Conservation (phyloP, 208 protist species). For the Naegleria fowleri region DNA sequence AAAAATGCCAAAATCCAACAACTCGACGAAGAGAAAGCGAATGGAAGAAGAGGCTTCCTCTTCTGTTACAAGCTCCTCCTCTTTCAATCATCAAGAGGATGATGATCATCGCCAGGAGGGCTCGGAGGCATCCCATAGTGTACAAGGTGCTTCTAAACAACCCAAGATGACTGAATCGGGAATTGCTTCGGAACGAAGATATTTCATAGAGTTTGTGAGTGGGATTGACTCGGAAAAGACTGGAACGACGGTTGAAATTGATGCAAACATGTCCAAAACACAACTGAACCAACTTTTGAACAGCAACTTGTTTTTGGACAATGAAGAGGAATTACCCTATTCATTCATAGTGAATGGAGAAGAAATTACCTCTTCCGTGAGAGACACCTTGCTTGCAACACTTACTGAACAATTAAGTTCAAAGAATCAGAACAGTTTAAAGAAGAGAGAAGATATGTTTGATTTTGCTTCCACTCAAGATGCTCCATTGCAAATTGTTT, state of each 20-base stretch:
- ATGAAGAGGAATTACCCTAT: conserved; percentile 77
- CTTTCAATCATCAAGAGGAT: background rate
- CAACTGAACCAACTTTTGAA: conserved; percentile 76
- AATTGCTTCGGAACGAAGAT: background rate
- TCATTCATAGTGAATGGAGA: conserved; percentile 89
- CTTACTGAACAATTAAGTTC: conserved; percentile 64
- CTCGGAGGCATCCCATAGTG: background rate
- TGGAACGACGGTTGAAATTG: background rate
- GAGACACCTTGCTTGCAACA: conserved; percentile 64
- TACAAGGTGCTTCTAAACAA: background rate
- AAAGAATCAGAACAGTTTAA: conserved; percentile 68
- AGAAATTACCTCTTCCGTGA: conserved; percentile 76
- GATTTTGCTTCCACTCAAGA: conserved; percentile 66
- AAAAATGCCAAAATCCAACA: no score
- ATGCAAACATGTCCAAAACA: background rate
- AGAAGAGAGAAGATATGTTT: conserved; percentile 65
- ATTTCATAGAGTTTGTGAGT: conserved; percentile 17
- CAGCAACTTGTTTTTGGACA: conserved; percentile 61
- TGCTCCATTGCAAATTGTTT: conserved; percentile 72
- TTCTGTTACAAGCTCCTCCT: background rate
- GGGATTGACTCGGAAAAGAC: background rate
- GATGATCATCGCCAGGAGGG: no score
- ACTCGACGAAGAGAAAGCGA: background rate
- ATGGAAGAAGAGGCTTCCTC: background rate
- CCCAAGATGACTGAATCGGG: background rate